Percentiles rank a stretch among this genome's conserved stretches.
Evolutionary conservation across 176 grass and related monocot species (phyloP).

Genomic region (Pharus latifolius): DNA sequence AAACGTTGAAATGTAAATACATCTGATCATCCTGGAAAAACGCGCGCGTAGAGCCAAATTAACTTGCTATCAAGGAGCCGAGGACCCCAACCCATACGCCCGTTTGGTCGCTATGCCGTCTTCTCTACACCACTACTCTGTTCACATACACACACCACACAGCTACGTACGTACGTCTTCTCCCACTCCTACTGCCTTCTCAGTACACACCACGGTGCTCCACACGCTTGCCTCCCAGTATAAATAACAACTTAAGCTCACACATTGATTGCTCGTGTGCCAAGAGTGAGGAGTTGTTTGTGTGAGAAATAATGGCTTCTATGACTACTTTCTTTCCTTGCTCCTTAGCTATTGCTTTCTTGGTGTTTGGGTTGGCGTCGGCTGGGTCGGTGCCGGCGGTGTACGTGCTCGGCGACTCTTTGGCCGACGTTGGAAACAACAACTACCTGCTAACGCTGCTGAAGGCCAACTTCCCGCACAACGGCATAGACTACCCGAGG

Average conservation of each 20-base stretch:
- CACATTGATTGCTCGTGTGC: neutral
- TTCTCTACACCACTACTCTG: neutral
- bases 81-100: conserved; percentile 5
- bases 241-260: neutral
- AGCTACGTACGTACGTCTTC: neutral
- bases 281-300: neutral
- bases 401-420: conserved; percentile 85
- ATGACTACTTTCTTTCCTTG: neutral
- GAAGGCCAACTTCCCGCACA: conserved; percentile 75
- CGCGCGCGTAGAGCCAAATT: no score
- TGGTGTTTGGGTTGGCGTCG: neutral
- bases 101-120: neutral
- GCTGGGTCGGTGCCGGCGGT: conserved; percentile 27
- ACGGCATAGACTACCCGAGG: conserved; percentile 75
- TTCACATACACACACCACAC: conserved; percentile 3
- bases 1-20: no score
- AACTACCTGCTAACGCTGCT: conserved; percentile 60
- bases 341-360: neutral
- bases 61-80: no score
- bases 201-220: neutral
- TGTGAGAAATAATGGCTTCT: neutral
- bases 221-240: neutral
- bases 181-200: neutral
- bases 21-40: no score
- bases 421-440: conserved; percentile 91